Evolutionary conservation across 2,329 filamentous ascomycete species (phyloP).

Genomic region (Neonectria sp.): DNA sequence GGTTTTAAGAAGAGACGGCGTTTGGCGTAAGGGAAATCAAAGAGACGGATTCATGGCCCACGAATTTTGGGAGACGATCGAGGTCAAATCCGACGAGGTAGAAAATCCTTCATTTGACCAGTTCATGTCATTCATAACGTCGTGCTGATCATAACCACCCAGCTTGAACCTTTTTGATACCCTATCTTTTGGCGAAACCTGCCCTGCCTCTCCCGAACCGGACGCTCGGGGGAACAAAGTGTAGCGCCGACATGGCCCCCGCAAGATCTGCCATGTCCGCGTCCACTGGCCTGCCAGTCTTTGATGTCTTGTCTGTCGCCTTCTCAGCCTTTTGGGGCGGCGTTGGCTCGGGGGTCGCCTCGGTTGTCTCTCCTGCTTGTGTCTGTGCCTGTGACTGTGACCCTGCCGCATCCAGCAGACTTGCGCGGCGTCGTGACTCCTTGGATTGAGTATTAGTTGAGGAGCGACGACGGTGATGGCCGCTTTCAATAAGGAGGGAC

Average conservation of each 20-base stretch:
- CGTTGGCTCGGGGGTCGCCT: conserved; percentile 36
- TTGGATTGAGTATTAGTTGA: conserved; percentile 57
- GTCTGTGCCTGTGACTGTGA: conserved; percentile 33
- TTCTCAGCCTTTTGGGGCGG: conserved; percentile 33
- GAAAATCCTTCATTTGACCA: conserved; percentile 53
- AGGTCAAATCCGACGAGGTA: conserved; percentile 51
- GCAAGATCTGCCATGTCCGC: conserved; percentile 75
- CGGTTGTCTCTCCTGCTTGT: conserved; percentile 19
- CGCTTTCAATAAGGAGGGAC: conserved; percentile 80
- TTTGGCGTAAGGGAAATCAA: conserved; percentile 43
- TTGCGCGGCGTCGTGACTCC: conserved; percentile 51
- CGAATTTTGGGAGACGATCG: conserved; percentile 23
- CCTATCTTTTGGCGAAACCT: conserved; percentile 67
- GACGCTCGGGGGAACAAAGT: conserved; percentile 78
- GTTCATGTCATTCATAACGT: conserved; percentile 48
- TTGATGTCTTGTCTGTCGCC: conserved; percentile 23
- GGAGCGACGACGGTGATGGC: conserved; percentile 64
- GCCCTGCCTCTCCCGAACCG: conserved; percentile 73
- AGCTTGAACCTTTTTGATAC: conserved; percentile 37
- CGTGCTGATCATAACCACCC: conserved; percentile 52
- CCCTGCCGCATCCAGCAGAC: conserved; percentile 49
- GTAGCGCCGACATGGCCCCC: conserved; percentile 79
- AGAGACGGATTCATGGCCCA: conserved; percentile 23
- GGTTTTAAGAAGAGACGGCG: conserved; percentile 35
- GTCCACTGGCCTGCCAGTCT: conserved; percentile 52